These are phyloP conservation scores for Penicillium ochrochloron DNA, from an alignment of 495 filamentous ascomycete genomes.

Conservation along the genomic window DNA sequence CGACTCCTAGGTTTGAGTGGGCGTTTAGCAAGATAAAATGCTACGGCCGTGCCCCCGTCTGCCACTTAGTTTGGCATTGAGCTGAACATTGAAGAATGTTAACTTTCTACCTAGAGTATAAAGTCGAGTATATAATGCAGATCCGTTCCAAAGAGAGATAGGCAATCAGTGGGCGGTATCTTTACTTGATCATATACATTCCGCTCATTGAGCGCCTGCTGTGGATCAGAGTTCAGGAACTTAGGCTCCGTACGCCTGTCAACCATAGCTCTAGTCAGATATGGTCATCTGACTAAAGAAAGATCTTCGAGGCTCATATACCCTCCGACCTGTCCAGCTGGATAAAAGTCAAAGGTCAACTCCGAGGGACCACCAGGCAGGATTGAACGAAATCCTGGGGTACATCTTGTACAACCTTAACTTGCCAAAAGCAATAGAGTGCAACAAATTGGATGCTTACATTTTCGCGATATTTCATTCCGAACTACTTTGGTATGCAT, in stretches of 20 bases:
- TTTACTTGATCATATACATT: not conserved
- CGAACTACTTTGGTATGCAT: conserved; percentile 4
- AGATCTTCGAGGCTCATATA: not conserved
- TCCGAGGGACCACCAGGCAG: too few species aligned
- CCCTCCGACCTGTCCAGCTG: not conserved
- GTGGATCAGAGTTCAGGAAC: not conserved
- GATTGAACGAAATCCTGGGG: conserved; percentile 2
- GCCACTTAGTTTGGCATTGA: too few species aligned
- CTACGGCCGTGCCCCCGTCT: too few species aligned
- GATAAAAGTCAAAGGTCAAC: not conserved
- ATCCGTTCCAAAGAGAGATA: too few species aligned
- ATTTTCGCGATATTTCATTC: not conserved
- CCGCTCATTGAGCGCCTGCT: not conserved
- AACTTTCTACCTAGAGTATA: too few species aligned
- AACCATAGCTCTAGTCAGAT: not conserved
- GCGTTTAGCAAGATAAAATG: too few species aligned
- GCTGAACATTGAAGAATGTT: too few species aligned
- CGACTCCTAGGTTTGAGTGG: too few species aligned
- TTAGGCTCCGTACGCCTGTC: not conserved
- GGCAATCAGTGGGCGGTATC: too few species aligned
- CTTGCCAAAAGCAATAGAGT: not conserved
- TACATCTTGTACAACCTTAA: conserved; percentile 12
- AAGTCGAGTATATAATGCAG: too few species aligned
- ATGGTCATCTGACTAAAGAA: not conserved
- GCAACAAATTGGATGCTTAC: not conserved